Percentiles rank a stretch among this genome's conserved stretches.
These are phyloP conservation scores for Phytophthora pseudosyringae DNA, from an alignment of 352 stramenopile genomes.

Conservation along the genomic window DNA sequence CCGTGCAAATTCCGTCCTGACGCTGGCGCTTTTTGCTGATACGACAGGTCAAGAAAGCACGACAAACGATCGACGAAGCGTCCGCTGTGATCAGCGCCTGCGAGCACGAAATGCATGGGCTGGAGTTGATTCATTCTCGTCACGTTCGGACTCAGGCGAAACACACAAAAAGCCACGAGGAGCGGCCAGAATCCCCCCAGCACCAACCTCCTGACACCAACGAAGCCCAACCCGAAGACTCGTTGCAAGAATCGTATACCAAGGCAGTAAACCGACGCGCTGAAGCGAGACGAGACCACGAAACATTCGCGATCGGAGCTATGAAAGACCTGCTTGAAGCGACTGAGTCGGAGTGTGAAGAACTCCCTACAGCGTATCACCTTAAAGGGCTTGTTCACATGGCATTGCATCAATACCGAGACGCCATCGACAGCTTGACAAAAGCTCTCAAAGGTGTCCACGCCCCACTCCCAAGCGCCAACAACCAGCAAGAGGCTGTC, in stretches of 20 bases:
- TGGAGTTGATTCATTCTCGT: conserved; percentile 18
- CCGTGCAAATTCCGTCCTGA: neutral
- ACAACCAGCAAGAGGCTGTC: conserved; percentile 24
- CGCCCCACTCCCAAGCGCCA: neutral
- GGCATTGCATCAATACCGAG: conserved; percentile 32
- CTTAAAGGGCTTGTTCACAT: conserved; percentile 52
- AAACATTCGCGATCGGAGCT: conserved; percentile 22
- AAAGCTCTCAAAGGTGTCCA: conserved; percentile 38
- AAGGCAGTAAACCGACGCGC: conserved; percentile 19
- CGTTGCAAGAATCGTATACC: conserved; percentile 5
- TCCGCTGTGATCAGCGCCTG: conserved; percentile 22
- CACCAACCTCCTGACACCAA: conserved; percentile 2
- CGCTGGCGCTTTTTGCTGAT: neutral
- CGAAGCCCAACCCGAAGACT: conserved; percentile 6
- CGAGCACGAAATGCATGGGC: conserved; percentile 33
- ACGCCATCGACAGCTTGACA: conserved; percentile 54
- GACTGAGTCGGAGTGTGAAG: conserved; percentile 27
- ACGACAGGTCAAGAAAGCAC: conserved; percentile 23
- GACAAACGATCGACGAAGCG: conserved; percentile 27
- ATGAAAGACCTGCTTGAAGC: conserved; percentile 45
- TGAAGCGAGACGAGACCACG: conserved; percentile 13
- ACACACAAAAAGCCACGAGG: conserved; percentile 2
- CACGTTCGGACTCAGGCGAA: conserved; percentile 9
- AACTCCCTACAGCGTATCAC: conserved; percentile 45
- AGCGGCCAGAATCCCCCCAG: conserved; percentile 14